These are phyloP conservation scores for Erucastrum elatum DNA, from an alignment of 345 rosid genomes.

Conservation along the genomic window DNA sequence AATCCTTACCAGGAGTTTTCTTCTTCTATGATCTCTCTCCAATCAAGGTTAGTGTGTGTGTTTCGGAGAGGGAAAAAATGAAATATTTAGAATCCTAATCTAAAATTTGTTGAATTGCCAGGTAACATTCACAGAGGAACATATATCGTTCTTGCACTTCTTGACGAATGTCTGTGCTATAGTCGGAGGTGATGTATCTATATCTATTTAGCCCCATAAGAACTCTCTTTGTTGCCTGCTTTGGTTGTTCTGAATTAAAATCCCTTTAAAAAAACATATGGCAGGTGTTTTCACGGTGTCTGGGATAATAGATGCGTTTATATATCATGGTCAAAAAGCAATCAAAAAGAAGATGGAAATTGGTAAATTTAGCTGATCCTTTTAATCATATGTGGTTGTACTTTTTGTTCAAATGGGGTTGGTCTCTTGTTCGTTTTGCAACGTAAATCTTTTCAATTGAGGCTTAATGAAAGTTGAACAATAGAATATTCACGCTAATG, in stretches of 20 bases:
- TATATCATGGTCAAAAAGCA: slow-evolving; percentile 90
- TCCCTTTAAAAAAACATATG: background rate
- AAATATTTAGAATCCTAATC: background rate
- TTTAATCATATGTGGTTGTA: background rate
- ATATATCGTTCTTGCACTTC: slow-evolving; percentile 90
- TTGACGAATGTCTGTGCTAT: slow-evolving; percentile 90
- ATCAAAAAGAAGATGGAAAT: slow-evolving; percentile 97
- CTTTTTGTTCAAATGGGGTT: background rate
- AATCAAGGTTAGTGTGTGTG: slow-evolving; percentile 63
- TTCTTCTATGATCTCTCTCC: slow-evolving; percentile 99
- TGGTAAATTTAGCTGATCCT: slow-evolving; percentile 74
- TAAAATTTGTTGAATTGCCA: slow-evolving; percentile 24
- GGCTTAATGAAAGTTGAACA: background rate
- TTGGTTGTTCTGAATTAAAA: background rate
- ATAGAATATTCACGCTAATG: background rate
- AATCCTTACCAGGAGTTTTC: slow-evolving; percentile 85
- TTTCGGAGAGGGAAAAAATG: background rate
- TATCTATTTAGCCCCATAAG: background rate
- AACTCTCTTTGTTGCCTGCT: background rate
- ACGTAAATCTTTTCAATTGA: background rate
- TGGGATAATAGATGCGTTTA: slow-evolving; percentile 81
- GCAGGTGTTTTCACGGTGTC: slow-evolving; percentile 92
- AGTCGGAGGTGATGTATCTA: slow-evolving; percentile 67
- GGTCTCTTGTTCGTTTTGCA: background rate
- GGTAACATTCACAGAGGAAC: slow-evolving; percentile 85